Evolutionary conservation across 257 asterid species (phyloP).

Genomic region (Gentiana dahurica): DNA sequence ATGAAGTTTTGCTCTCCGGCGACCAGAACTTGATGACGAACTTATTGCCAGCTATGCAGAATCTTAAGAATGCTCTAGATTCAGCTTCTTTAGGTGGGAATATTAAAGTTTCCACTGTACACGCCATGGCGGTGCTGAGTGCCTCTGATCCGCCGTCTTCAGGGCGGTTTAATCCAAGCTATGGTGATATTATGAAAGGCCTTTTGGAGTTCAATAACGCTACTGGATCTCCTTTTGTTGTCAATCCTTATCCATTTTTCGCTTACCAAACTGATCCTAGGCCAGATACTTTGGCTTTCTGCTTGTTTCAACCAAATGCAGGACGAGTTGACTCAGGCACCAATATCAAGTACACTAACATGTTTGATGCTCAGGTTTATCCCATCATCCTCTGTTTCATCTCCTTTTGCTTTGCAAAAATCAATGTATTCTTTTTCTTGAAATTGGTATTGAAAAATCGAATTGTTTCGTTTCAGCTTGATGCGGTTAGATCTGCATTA

Average conservation of each 20-base stretch:
- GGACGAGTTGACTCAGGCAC: conserved; percentile 57
- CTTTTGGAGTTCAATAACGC: conserved; percentile 41
- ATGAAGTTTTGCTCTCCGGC: conserved; percentile 46
- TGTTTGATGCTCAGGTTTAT: conserved; percentile 76
- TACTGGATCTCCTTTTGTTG: conserved; percentile 53
- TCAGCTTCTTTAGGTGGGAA: conserved; percentile 35
- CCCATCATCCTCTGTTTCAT: not conserved
- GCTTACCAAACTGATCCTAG: conserved; percentile 64
- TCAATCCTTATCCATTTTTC: conserved; percentile 66
- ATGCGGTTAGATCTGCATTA: conserved; percentile 52
- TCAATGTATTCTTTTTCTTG: no score
- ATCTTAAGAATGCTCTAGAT: conserved; percentile 37
- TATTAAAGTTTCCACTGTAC: conserved; percentile 64
- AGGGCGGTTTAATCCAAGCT: conserved; percentile 42
- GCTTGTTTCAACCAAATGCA: conserved; percentile 57
- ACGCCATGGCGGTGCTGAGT: conserved; percentile 49
- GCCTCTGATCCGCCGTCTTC: conserved; percentile 65
- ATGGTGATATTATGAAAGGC: conserved; percentile 45
- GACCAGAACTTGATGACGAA: conserved; percentile 44
- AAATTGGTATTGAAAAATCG: no score
- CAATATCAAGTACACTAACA: conserved; percentile 50
- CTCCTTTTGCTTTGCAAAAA: no score
- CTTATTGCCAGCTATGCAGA: conserved; percentile 61
- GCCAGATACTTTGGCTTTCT: conserved; percentile 58
- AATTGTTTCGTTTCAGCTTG: conserved; percentile 27